phyloP scores from a whole-genome alignment of 169 alveolate species.

The Cryptosporidium parvum region DNA sequence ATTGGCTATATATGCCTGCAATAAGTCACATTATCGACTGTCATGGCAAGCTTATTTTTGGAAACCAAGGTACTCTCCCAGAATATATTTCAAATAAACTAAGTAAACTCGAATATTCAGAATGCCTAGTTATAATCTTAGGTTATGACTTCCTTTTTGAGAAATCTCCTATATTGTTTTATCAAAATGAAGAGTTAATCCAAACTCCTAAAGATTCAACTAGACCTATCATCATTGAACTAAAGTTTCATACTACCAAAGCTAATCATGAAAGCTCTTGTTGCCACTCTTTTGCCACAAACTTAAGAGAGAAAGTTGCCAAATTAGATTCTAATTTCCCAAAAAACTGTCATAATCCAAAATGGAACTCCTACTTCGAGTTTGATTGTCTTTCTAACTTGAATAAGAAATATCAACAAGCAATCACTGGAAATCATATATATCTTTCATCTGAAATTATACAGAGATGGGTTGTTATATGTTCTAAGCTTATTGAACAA shows the following conservation, averaged over 20 bases:
- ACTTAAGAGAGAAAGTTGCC: constrained; percentile 8
- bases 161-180: constrained; percentile 25
- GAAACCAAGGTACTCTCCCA: constrained; percentile 61
- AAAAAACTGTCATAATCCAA: constrained; percentile 51
- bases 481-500: constrained; percentile 49
- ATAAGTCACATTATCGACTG: constrained; percentile 56
- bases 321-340: constrained; percentile 55
- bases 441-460: constrained; percentile 36
- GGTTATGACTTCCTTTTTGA: constrained; percentile 38
- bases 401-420: constrained; percentile 27
- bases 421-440: constrained; percentile 4
- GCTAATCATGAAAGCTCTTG: constrained; percentile 55
- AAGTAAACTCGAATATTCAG: constrained; percentile 28
- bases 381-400: constrained; percentile 11
- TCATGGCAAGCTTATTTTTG: constrained; percentile 48
- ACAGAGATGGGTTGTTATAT: constrained; percentile 43
- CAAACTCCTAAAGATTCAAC: constrained; percentile 30
- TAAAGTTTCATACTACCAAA: constrained; percentile 36
- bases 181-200: constrained; percentile 21
- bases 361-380: constrained; percentile 57
- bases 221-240: constrained; percentile 38
- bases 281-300: constrained; percentile 53
- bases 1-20: constrained; percentile 33
- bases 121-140: constrained; percentile 15
- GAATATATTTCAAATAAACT: constrained; percentile 27